phyloP scores from a whole-genome alignment of 2,329 filamentous ascomycete species.

The Aspergillus texensis region DNA sequence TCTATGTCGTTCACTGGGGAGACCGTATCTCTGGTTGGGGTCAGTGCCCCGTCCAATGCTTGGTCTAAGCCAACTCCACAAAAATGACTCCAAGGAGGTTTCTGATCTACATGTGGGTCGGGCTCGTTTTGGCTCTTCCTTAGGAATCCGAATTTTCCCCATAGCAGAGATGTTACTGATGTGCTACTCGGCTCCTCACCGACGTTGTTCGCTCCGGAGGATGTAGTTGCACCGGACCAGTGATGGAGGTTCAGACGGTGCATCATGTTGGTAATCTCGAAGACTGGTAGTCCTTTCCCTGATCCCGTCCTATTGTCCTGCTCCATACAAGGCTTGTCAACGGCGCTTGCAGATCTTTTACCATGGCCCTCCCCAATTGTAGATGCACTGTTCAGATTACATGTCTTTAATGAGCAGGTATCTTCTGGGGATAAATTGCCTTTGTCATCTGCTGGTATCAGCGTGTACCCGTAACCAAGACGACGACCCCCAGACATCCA shows the following conservation, averaged over 20 bases:
- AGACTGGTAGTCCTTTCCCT: constrained; percentile 11
- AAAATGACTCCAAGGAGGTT: constrained; percentile 21
- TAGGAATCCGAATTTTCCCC: constrained; percentile 21
- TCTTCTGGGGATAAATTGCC: constrained; percentile 1
- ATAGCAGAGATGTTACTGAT: constrained; percentile 19
- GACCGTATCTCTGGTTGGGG: background rate
- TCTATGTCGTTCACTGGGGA: constrained; percentile 4
- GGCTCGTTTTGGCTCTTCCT: constrained; percentile 13
- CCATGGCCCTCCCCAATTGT: background rate
- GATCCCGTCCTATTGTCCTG: constrained; percentile 5
- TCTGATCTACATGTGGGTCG: background rate
- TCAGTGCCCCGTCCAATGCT: constrained; percentile 7
- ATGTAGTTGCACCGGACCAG: constrained; percentile 15
- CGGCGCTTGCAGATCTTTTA: background rate
- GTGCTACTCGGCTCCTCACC: constrained; percentile 16
- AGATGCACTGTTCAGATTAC: background rate
- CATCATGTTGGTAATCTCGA: constrained; percentile 17
- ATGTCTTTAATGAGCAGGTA: background rate
- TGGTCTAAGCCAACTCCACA: constrained; percentile 16
- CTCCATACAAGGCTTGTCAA: background rate
- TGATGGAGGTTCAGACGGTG: constrained; percentile 17
- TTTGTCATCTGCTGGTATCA: constrained; percentile 32
- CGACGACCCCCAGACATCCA: constrained; percentile 47
- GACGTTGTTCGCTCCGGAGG: constrained; percentile 12
- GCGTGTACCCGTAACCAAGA: constrained; percentile 43